A percentile compares a stretch with the other conserved stretches of the same genome.
Evolutionary conservation across 768 basidiomycete species (phyloP).

Genomic region (Suillus brevipes): DNA sequence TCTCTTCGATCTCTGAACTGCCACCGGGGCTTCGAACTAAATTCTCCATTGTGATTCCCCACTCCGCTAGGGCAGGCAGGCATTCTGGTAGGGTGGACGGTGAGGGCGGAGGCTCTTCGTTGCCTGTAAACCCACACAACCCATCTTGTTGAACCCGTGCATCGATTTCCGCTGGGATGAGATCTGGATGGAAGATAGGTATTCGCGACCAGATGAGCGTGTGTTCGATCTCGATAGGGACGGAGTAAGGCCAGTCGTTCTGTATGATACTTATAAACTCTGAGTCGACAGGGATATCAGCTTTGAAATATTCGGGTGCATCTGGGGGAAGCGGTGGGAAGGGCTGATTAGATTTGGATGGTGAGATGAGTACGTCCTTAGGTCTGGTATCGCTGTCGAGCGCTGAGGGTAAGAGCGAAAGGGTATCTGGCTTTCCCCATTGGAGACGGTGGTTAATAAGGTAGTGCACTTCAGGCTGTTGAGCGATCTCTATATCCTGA

Average conservation of each 20-base stretch:
- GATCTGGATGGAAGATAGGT: slow-evolving; percentile 63
- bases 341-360: background rate
- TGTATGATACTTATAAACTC: slow-evolving; percentile 67
- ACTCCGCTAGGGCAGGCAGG: slow-evolving; percentile 65
- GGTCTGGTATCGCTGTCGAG: slow-evolving; percentile 36
- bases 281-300: slow-evolving; percentile 49
- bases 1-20: slow-evolving; percentile 51
- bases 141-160: slow-evolving; percentile 72
- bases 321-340: slow-evolving; percentile 35
- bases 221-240: slow-evolving; percentile 74
- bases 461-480: slow-evolving; percentile 56
- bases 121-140: slow-evolving; percentile 80
- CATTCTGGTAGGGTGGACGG: slow-evolving; percentile 58
- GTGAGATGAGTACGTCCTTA: background rate
- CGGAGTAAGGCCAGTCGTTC: slow-evolving; percentile 92
- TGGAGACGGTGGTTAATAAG: slow-evolving; percentile 66
- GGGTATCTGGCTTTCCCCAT: slow-evolving; percentile 72
- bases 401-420: slow-evolving; percentile 58
- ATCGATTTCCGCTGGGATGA: slow-evolving; percentile 52
- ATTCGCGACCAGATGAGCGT: slow-evolving; percentile 75
- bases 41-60: slow-evolving; percentile 66
- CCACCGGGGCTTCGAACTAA: slow-evolving; percentile 53
- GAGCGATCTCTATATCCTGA: slow-evolving; percentile 2
- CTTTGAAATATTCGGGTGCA: slow-evolving; percentile 63
- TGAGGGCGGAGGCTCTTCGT: slow-evolving; percentile 50